Conservation (phyloP, 352 stramenopile genomes). For the Pythium pyrilobum region DNA sequence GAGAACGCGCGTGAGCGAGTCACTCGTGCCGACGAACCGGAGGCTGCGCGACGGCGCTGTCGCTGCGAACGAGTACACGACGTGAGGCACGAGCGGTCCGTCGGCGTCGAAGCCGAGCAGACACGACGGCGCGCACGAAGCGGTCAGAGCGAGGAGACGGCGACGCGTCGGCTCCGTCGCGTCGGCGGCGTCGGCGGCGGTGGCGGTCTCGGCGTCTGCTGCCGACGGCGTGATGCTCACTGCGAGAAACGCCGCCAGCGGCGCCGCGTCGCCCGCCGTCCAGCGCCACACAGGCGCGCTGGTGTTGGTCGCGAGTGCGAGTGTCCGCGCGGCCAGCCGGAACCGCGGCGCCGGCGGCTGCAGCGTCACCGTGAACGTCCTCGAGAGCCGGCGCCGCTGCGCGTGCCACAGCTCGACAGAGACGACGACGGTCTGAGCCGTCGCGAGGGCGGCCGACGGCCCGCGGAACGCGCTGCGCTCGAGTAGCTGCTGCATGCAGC, state of each 20-base stretch:
- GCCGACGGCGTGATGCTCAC: no score
- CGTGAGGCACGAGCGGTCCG: neutral
- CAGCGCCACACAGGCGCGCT: no score
- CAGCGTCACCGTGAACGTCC: neutral
- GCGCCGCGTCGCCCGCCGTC: no score
- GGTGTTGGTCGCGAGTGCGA: no score
- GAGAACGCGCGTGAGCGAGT: neutral
- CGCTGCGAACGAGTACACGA: neutral
- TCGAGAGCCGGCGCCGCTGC: neutral
- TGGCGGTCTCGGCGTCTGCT: neutral
- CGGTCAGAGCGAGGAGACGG: neutral
- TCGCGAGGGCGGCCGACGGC: neutral
- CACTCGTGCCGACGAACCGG: conserved; percentile 9
- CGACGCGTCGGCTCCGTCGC: neutral
- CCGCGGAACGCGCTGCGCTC: neutral
- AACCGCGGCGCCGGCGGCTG: conserved; percentile 1
- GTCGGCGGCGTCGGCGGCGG: neutral
- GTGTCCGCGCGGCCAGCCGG: neutral
- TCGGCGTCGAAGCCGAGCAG: neutral
- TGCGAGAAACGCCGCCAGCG: no score
- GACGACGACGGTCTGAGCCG: neutral
- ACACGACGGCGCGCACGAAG: conserved; percentile 9
- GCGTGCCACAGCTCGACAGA: conserved; percentile 3
- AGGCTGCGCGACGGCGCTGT: neutral
- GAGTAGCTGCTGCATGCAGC: neutral